Base-by-base conservation (phyloP, 2,329 filamentous ascomycete species). In the Plenodomus lindquistii region DNA sequence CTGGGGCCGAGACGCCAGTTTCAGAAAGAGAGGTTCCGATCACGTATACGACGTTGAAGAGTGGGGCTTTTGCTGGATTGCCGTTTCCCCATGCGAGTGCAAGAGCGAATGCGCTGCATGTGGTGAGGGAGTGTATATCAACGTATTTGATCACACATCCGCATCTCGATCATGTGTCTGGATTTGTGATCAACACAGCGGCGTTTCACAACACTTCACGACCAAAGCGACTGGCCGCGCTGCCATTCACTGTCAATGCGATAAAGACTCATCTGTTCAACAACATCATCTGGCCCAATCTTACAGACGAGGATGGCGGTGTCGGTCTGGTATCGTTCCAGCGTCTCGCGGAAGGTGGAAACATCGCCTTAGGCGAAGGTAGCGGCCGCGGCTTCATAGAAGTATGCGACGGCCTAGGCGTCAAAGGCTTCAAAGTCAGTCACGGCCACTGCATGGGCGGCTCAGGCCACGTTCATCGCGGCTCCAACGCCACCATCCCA, bases 191-290 rank as follows among this genome's bases (percentile, higher is more conserved):
- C 70, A 97, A 97, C 71, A 97, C 93, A 0, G 92, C 94, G 4
- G 87, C 89, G 2, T 83, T 95, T 17, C 87, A 90, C 22, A 89
- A 88, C 22, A 84, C 87, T 2, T 84, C 86, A 21, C 78, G 81
- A 24, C 90, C 91, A 0, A 99, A 97, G 73, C 85, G 88, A 19
- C 78, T 99, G 13, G 91, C 93, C 1, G 93, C 89, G 0, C 77
- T 97, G 3, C 91, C 92, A 0, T 87, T 85, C 21, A 96, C 93
- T n/a, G 92, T 99, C 42, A 82, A 90, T 38, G 92, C 93, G 0
- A 86, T 99, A 73, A 97, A 96, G 70, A 85, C 80, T 0, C 92
- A 99, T 73, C 90, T 99, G 50, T 99, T 99, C 78, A 99, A 99
- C 73, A 95, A 97, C 65, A 78, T 96, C 48, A 96, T 97, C 44